Conservation (phyloP, 2,329 filamentous ascomycete species). For the Epichloe amarillans region DNA sequence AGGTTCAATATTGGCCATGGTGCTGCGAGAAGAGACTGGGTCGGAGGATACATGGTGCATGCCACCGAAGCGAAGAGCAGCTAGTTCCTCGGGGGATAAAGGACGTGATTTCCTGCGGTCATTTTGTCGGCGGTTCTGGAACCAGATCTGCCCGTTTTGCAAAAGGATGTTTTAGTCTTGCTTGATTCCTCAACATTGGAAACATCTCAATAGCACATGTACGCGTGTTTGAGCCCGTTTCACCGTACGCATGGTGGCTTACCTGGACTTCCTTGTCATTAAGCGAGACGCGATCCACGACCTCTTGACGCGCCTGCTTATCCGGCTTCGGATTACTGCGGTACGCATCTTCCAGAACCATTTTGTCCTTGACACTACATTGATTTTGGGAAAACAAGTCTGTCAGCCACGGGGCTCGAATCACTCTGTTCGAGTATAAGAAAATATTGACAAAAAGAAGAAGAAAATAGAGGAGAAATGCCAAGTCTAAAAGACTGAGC, state of each 20-base stretch:
- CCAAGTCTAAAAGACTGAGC: too few relatives aligned
- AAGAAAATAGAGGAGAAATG: neutral
- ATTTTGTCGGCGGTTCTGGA: constrained; percentile 89
- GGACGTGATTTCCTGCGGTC: constrained; percentile 81
- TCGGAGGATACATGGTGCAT: constrained; percentile 39
- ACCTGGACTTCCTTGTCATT: constrained; percentile 97
- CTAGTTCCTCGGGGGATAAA: constrained; percentile 61
- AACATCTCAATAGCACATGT: neutral
- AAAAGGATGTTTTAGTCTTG: neutral
- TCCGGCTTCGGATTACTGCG: constrained; percentile 78
- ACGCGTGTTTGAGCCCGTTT: neutral
- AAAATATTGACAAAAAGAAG: neutral
- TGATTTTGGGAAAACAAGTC: constrained; percentile 9
- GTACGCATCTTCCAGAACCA: constrained; percentile 77
- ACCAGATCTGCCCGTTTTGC: constrained; percentile 68
- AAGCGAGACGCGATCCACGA: constrained; percentile 73
- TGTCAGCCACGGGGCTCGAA: constrained; percentile 7
- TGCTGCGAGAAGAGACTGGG: constrained; percentile 17
- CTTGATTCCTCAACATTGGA: neutral
- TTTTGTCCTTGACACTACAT: constrained; percentile 71
- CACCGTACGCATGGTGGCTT: constrained; percentile 19
- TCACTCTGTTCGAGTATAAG: neutral
- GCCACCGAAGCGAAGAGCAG: constrained; percentile 42
- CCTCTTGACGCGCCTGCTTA: constrained; percentile 71
- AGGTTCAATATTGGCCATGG: constrained; percentile 11